Evolutionary conservation across 1,139 yeast genomes (phyloP).

Genomic region (Pneumocystis oryctolagi): DNA sequence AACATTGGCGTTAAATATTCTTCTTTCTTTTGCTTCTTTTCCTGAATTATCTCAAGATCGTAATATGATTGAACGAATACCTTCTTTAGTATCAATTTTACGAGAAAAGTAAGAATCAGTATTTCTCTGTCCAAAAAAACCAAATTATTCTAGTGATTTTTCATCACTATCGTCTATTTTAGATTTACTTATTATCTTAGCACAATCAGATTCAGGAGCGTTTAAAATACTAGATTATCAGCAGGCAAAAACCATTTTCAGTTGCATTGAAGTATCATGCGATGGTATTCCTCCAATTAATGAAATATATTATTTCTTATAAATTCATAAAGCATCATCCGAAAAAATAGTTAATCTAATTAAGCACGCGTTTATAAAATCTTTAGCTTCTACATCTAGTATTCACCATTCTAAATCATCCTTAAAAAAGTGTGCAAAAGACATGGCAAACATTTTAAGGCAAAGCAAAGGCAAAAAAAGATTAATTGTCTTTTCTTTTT

Average conservation of each 20-base stretch:
- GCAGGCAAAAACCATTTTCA: neutral
- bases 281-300: neutral
- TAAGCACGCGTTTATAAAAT: neutral
- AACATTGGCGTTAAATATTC: constrained; percentile 5
- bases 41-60: neutral
- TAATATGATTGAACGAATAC: constrained; percentile 4
- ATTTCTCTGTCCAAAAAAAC: neutral
- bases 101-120: neutral
- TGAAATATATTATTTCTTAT: neutral
- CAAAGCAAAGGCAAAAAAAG: neutral
- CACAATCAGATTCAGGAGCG: neutral
- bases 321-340: neutral
- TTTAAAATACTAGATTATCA: neutral
- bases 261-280: neutral
- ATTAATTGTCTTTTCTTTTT: neutral
- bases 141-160: neutral
- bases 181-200: neutral
- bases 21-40: constrained; percentile 4
- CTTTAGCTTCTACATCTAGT: neutral
- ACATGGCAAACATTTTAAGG: neutral
- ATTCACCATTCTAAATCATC: neutral
- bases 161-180: neutral
- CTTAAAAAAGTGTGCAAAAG: neutral
- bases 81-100: neutral
- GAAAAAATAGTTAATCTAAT: neutral